Percentiles rank a stretch among this genome's conserved stretches.
phyloP scores from a whole-genome alignment of 2,329 filamentous ascomycete genomes.

The Clonostachys sp. region DNA sequence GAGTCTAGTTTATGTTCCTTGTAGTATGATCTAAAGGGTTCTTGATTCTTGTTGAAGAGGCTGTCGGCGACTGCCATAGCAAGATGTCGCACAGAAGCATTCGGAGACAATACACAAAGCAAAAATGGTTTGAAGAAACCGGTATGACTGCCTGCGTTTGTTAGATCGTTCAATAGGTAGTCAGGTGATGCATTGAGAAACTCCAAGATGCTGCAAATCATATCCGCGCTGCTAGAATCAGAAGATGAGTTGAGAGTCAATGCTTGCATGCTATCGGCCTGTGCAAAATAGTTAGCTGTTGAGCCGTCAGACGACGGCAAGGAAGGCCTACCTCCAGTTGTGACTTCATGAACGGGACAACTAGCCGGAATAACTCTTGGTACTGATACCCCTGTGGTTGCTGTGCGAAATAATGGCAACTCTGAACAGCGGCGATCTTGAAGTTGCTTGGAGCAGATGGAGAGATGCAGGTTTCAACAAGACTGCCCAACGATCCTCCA shows the following conservation, averaged over 20 bases:
- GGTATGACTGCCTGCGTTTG: conserved; percentile 11
- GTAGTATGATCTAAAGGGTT: conserved; percentile 17
- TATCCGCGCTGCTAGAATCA: conserved; percentile 7
- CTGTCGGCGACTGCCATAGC: conserved; percentile 41
- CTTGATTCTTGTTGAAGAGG: conserved; percentile 30
- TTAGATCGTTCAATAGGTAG: conserved; percentile 21
- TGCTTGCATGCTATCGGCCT: background rate
- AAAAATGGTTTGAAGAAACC: conserved; percentile 45
- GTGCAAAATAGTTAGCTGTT: too few species aligned
- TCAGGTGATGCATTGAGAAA: conserved; percentile 50
- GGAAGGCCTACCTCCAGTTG: conserved; percentile 46
- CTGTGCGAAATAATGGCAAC: conserved; percentile 58
- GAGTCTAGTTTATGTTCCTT: conserved; percentile 14
- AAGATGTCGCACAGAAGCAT: conserved; percentile 41
- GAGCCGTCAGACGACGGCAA: background rate
- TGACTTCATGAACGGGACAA: conserved; percentile 50
- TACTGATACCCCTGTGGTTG: conserved; percentile 44
- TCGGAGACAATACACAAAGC: conserved; percentile 47
- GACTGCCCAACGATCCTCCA: conserved; percentile 50
- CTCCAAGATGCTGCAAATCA: conserved; percentile 39
- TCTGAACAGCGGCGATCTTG: conserved; percentile 58
- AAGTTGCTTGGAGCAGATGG: conserved; percentile 53
- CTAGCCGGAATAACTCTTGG: conserved; percentile 47
- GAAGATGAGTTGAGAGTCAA: background rate
- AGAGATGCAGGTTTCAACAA: conserved; percentile 53